Conservation (phyloP, 31 red algal genomes). For the Asparagopsis taxiformis region DNA sequence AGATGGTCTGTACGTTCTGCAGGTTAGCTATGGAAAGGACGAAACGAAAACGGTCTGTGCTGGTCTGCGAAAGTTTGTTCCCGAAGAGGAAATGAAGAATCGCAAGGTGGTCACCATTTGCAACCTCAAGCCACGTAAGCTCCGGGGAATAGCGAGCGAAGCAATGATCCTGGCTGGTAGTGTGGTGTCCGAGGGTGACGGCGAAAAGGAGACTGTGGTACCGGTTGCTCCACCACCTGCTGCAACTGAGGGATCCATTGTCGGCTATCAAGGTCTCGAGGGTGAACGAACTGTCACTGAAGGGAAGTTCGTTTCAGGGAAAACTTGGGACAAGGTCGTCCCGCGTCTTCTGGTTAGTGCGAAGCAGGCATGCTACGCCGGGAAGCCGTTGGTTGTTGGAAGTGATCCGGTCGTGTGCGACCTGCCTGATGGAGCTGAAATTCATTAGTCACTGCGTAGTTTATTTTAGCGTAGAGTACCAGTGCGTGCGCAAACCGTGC, state of each 20-base stretch:
- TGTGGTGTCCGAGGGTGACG: slow-evolving; percentile 31
- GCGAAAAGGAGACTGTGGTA: slow-evolving; percentile 59
- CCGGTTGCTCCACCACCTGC: slow-evolving; percentile 20
- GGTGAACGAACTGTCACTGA: slow-evolving; percentile 41
- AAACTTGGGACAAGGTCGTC: slow-evolving; percentile 73
- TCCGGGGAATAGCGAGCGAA: slow-evolving; percentile 64
- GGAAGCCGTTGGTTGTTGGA: slow-evolving; percentile 25
- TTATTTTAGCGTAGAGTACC: too few species aligned
- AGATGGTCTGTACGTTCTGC: slow-evolving; percentile 46
- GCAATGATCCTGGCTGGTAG: slow-evolving; percentile 80
- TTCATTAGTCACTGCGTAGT: slow-evolving; percentile 65
- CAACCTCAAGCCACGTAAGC: slow-evolving; percentile 74
- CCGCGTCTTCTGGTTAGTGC: slow-evolving; percentile 29
- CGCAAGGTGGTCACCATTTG: slow-evolving; percentile 59
- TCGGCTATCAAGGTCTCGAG: slow-evolving; percentile 8
- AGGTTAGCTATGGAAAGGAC: slow-evolving; percentile 36
- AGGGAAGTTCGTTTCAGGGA: slow-evolving; percentile 69
- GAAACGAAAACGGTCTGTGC: slow-evolving; percentile 60
- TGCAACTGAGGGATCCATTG: slow-evolving; percentile 23
- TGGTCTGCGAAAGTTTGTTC: slow-evolving; percentile 58
- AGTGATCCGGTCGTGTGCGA: slow-evolving; percentile 30
- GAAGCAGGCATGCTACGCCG: slow-evolving; percentile 44
- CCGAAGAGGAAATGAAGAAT: slow-evolving; percentile 47
- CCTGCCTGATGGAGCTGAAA: slow-evolving; percentile 73
- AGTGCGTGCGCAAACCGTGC: too few species aligned